phyloP scores from a whole-genome alignment of 495 filamentous ascomycete genomes.

The Darksidea phi region DNA sequence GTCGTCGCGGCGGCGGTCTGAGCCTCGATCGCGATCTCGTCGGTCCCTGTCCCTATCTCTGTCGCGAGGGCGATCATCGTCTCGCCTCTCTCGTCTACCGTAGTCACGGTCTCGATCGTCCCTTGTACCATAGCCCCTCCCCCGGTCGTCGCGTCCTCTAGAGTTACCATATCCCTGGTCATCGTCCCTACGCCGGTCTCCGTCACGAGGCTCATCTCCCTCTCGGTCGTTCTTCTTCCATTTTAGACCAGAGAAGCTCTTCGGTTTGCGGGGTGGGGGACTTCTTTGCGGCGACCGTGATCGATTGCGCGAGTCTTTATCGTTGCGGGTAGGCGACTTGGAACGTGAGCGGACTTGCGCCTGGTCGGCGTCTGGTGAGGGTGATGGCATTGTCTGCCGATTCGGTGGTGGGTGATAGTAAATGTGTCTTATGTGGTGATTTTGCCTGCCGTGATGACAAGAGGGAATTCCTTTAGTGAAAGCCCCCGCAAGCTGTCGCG shows the following conservation, averaged over 20 bases:
- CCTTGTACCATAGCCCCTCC: slow-evolving; percentile 2
- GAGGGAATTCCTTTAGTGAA: too few species aligned
- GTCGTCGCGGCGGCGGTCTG: neutral
- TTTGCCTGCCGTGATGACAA: too few species aligned
- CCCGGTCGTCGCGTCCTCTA: slow-evolving; percentile 16
- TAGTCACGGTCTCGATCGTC: slow-evolving; percentile 11
- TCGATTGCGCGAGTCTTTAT: neutral
- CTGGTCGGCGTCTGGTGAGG: too few species aligned
- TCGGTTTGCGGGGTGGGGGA: slow-evolving; percentile 12
- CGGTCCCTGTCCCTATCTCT: slow-evolving; percentile 21
- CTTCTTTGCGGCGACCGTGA: slow-evolving; percentile 18
- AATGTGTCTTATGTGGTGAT: too few species aligned
- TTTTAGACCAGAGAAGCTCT: slow-evolving; percentile 30
- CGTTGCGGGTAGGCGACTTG: slow-evolving; percentile 1
- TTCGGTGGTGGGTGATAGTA: too few species aligned
- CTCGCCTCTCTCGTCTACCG: slow-evolving; percentile 1
- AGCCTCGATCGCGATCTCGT: slow-evolving; percentile 7
- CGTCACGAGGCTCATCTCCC: too few species aligned
- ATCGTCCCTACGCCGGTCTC: slow-evolving; percentile 2
- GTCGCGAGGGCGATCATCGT: slow-evolving; percentile 2
- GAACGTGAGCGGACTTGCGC: slow-evolving; percentile 10
- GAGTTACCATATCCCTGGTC: neutral
- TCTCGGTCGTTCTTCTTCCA: slow-evolving; percentile 28
- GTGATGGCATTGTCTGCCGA: too few species aligned
- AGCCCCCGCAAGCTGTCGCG: too few species aligned